These are phyloP conservation scores for Hortaea werneckii DNA, from an alignment of 2,329 filamentous ascomycete genomes.

Conservation along the genomic window DNA sequence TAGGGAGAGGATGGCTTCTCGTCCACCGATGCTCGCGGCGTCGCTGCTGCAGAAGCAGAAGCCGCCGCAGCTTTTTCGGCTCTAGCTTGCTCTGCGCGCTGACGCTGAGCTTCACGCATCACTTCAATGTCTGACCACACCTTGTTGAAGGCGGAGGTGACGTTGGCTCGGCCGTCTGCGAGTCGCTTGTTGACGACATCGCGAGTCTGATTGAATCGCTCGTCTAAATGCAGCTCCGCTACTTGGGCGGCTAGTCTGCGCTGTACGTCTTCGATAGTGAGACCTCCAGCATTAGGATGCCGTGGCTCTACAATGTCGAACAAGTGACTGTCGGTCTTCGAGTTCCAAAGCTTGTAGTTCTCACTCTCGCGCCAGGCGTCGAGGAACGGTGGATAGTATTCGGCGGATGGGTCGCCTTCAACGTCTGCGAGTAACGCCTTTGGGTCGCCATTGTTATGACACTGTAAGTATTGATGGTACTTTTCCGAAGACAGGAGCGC, in stretches of 20 bases:
- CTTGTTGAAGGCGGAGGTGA: constrained; percentile 75
- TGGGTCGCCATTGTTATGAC: constrained; percentile 39
- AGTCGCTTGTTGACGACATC: constrained; percentile 83
- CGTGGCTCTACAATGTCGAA: constrained; percentile 91
- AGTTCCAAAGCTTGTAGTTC: constrained; percentile 83
- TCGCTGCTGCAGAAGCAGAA: background rate
- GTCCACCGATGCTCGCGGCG: constrained; percentile 1
- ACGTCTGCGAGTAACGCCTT: constrained; percentile 50
- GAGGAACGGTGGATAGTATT: constrained; percentile 78
- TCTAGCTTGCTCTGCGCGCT: constrained; percentile 48
- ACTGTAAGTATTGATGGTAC: constrained; percentile 53
- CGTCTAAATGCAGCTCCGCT: constrained; percentile 85
- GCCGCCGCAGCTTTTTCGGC: constrained; percentile 22
- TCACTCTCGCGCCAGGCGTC: constrained; percentile 80
- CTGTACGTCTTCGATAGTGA: constrained; percentile 91
- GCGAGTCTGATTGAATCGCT: constrained; percentile 70
- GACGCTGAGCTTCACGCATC: constrained; percentile 63
- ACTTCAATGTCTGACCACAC: constrained; percentile 85
- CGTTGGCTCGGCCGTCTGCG: constrained; percentile 79
- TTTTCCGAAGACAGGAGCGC: constrained; percentile 81
- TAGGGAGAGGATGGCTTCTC: constrained; percentile 7
- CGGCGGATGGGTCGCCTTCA: constrained; percentile 73
- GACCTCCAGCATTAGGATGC: constrained; percentile 84
- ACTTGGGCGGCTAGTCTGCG: constrained; percentile 83
- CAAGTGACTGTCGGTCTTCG: constrained; percentile 63